Percentiles rank a stretch among this genome's conserved stretches.
These are phyloP conservation scores for Fusarium redolens DNA, from an alignment of 2,329 filamentous ascomycete species.

Conservation along the genomic window DNA sequence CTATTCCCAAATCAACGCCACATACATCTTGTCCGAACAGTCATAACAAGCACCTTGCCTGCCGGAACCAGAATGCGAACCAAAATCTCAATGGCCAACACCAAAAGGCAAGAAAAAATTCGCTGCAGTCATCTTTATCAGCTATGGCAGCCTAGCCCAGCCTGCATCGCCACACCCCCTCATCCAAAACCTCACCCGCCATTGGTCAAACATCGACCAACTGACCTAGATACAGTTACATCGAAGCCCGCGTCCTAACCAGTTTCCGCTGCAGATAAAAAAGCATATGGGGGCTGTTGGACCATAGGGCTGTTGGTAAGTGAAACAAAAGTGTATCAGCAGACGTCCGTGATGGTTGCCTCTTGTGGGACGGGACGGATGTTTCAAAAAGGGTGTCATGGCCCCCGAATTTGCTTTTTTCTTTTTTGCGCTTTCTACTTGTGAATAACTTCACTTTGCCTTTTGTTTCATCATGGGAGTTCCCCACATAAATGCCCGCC, in stretches of 20 bases:
- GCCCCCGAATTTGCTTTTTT: conserved; percentile 3
- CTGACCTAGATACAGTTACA: conserved; percentile 35
- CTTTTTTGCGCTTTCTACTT: conserved; percentile 28
- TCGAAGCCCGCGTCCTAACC: conserved; percentile 5
- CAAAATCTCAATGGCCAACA: background rate
- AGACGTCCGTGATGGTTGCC: conserved; percentile 40
- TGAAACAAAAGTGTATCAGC: conserved; percentile 34
- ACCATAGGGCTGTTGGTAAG: background rate
- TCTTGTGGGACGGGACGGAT: conserved; percentile 23
- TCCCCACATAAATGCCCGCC: conserved; percentile 38
- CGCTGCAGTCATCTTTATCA: conserved; percentile 29
- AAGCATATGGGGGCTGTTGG: conserved; percentile 6
- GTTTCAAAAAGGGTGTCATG: conserved; percentile 33
- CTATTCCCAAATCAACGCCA: background rate
- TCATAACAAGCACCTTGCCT: background rate
- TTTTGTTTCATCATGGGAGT: conserved; percentile 12
- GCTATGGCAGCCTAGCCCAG: conserved; percentile 36
- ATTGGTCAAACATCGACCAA: conserved; percentile 33
- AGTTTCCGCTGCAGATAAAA: conserved; percentile 17
- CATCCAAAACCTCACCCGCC: background rate
- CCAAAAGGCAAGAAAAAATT: conserved; percentile 19
- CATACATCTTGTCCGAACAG: background rate
- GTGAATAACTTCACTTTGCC: conserved; percentile 33
- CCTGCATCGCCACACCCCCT: conserved; percentile 39
- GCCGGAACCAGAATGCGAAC: conserved; percentile 22